Base-by-base conservation (phyloP, 352 stramenopile genomes). In the Pythium phragmiticola region DNA sequence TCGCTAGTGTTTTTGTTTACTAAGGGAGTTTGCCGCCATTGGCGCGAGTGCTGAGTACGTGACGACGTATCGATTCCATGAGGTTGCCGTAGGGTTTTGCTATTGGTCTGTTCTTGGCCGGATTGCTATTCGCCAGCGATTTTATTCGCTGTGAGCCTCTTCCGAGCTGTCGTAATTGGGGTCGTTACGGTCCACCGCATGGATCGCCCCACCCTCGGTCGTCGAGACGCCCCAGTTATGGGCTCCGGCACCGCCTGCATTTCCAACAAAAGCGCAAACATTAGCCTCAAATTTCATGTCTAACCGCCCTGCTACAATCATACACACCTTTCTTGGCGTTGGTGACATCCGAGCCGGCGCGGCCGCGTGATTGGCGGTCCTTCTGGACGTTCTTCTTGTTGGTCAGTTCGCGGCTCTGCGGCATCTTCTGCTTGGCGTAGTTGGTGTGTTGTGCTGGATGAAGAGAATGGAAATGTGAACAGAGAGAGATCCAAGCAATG, bases 311-410 rank as follows among this genome's bases (percentile, higher is more conserved):
- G 0, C 14, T 17, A 0, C 43, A 30, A 33, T 19, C 11, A 13
- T 28, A 37, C 64, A 33, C 14, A 86, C 79, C 81, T 60, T 92
- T 92, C 77, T 92, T 92, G 51, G 71, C 72, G 30, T 63, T 74
- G 21, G 63, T 30, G 2, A 65, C 58, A 19, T 70, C 75, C 19
- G 74, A 77, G 39, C 80, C 80, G 23, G 82, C 65, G 9, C 68
- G 78, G 2, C 83, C 86, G n/a, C 83, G 78, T 50, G 84, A 91
- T 33, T 92, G 83, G 33, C 82, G 86, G 66, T 94, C 82, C 79
- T 94, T 94, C 64, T 86, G 69, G 63, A 87, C 80, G 69, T 90
- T 92, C 76, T 91, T 94, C 75, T 94, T 94, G 75, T 88, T 94
- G 41, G 74, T 54, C 51, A 92, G 74, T 62, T 92, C 82, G 46